These are phyloP conservation scores for Aspergillus caelatus DNA, from an alignment of 2,329 filamentous ascomycete genomes.

Conservation along the genomic window DNA sequence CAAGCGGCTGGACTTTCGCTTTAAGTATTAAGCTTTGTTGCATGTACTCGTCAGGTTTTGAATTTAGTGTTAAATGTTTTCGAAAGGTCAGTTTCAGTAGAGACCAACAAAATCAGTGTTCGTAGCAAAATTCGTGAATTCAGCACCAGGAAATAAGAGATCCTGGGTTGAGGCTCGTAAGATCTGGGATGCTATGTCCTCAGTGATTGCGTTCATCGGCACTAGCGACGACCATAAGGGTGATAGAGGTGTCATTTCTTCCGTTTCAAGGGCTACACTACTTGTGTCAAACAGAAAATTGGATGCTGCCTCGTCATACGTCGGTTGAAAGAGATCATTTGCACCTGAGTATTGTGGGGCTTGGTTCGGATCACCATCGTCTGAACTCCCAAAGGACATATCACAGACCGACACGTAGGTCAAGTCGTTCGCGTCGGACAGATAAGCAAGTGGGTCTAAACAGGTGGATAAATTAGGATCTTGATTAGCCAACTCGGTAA, in stretches of 20 bases:
- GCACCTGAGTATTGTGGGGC: background rate
- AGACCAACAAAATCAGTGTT: background rate
- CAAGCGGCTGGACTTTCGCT: constrained; percentile 56
- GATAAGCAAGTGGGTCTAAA: background rate
- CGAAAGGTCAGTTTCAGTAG: background rate
- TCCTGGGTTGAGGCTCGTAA: background rate
- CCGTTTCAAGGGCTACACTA: background rate
- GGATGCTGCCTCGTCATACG: background rate
- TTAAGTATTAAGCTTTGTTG: constrained; percentile 42
- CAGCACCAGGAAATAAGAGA: background rate
- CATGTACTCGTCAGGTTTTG: too few relatives aligned
- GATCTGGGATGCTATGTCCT: background rate
- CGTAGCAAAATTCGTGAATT: background rate
- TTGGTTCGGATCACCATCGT: too few relatives aligned
- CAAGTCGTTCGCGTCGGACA: background rate
- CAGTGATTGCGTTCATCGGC: background rate
- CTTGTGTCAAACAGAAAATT: background rate
- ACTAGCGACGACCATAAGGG: background rate
- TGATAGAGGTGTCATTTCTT: background rate
- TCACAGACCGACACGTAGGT: background rate
- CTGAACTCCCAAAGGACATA: background rate
- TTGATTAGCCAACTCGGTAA: background rate
- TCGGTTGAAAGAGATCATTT: background rate
- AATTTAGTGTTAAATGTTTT: background rate
- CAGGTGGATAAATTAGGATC: background rate